Base-by-base conservation (phyloP, 805 yeast genomes). In the Wilhelminamyces savonicus region DNA sequence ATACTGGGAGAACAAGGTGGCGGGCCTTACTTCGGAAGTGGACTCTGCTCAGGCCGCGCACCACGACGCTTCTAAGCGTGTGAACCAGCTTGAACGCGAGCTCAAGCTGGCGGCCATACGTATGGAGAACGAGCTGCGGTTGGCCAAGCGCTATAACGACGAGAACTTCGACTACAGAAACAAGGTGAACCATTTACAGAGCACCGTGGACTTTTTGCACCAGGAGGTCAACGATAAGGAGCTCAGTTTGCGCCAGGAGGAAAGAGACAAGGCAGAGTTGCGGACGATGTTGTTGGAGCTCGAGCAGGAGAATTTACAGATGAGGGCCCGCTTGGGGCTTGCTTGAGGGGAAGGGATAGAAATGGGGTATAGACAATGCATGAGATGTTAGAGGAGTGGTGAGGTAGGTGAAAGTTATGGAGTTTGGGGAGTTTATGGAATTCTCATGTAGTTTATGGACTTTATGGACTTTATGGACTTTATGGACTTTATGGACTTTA, bases 1-100 rank as follows among this genome's bases (percentile, higher is more conserved):
- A 38, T 74, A 69, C 35, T 82, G 88, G 85, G 64, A 72, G 28
- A 48, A 57, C 3, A 74, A 79, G 37, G 62, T 80, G 7, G 55
- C 61, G 15, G 70, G 63, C 12, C 54, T 82, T 29, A 82, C 77
- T 31, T 54, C 51, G 10, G 65, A 71, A 26, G 50, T 80, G 8
- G 69, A 71, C 23, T 39, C 56, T 6, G 66, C 73, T 21, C 67
- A 70, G 12, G 62, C 66, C 6, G 57, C 56, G 7, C 70, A 70
- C 37, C 64, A 70, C 31, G 78, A 76, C 26, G 71, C 71, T 28
- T 63, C 66, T 17, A 79, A 78, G 44, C 56, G 58, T 20, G 54
- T 66, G 15, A 69, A 69, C 37, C 58, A 48, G 18, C 52, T 79
- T 24, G 76, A 76, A 39, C 68, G 79, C 37, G 56, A 66, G 4